Percentiles rank a stretch among this genome's conserved stretches.
phyloP scores from a whole-genome alignment of 2,329 filamentous ascomycete species.

The Nothomitra cinnamomea region DNA sequence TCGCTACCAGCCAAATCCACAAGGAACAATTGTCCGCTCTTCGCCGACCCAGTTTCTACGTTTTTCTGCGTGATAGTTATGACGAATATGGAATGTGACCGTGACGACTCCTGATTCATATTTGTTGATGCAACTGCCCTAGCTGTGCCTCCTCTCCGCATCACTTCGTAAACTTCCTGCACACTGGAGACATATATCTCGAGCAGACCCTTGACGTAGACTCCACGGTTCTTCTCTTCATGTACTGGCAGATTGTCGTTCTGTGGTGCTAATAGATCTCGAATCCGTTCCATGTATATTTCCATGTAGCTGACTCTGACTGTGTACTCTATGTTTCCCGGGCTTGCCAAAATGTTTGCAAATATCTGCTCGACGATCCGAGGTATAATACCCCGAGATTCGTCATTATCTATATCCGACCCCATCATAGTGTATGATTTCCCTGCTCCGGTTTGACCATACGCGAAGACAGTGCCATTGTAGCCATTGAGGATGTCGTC shows the following conservation, averaged over 20 bases:
- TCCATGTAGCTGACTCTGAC: slow-evolving; percentile 98
- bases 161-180: slow-evolving; percentile 90
- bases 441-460: slow-evolving; percentile 93
- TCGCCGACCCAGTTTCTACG: slow-evolving; percentile 84
- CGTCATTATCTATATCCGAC: slow-evolving; percentile 78
- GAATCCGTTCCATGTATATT: slow-evolving; percentile 98
- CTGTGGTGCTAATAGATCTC: slow-evolving; percentile 77
- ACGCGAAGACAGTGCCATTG: slow-evolving; percentile 97
- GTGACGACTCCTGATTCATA: slow-evolving; percentile 97
- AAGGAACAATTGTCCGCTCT: slow-evolving; percentile 91
- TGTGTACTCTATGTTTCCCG: slow-evolving; percentile 93
- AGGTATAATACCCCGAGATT: slow-evolving; percentile 83
- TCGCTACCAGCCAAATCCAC: slow-evolving; percentile 97
- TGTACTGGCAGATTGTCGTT: slow-evolving; percentile 97
- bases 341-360: slow-evolving; percentile 79
- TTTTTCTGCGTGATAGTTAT: slow-evolving; percentile 97
- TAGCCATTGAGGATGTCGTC: slow-evolving; percentile 98
- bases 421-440: slow-evolving; percentile 99
- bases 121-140: slow-evolving; percentile 92
- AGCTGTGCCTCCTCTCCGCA: slow-evolving; percentile 78
- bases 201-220: slow-evolving; percentile 88
- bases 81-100: slow-evolving; percentile 96
- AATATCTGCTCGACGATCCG: slow-evolving; percentile 97
- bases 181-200: slow-evolving; percentile 95
- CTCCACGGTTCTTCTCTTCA: slow-evolving; percentile 89